Evolutionary conservation across 179 eudicot species (phyloP).

Genomic region (Pouteria campechiana): DNA sequence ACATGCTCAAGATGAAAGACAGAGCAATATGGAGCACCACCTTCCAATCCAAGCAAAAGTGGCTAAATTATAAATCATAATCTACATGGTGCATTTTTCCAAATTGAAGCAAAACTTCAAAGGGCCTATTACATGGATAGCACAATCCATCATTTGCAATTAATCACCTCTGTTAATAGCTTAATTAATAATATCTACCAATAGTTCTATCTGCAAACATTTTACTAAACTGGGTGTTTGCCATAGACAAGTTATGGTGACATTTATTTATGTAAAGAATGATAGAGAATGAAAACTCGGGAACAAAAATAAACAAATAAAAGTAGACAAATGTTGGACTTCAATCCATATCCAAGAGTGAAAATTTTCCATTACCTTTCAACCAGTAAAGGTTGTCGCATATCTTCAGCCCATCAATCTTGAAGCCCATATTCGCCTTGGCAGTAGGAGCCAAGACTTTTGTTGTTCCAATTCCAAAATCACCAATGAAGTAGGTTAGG

Average conservation of each 20-base stretch:
- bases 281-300: background rate
- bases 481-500: constrained; percentile 83
- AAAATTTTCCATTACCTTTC: constrained; percentile 84
- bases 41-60: too few species aligned
- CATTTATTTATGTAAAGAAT: too few species aligned
- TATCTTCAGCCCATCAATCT: constrained; percentile 77
- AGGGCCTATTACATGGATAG: background rate
- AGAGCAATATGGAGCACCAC: too few species aligned
- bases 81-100: background rate
- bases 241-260: too few species aligned
- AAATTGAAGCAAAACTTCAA: background rate
- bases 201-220: too few species aligned
- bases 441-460: constrained; percentile 50
- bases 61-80: constrained; percentile 43
- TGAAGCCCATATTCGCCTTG: constrained; percentile 64
- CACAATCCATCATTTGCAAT: too few species aligned
- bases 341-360: constrained; percentile 32
- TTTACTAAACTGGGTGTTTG: too few species aligned
- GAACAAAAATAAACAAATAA: too few species aligned
- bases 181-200: too few species aligned
- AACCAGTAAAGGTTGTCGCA: constrained; percentile 78
- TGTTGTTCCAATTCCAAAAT: constrained; percentile 52
- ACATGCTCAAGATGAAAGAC: too few species aligned
- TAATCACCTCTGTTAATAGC: too few species aligned
- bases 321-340: background rate